Evolutionary conservation across 2,329 filamentous ascomycete species (phyloP).

Genomic region (Fusarium sp.): DNA sequence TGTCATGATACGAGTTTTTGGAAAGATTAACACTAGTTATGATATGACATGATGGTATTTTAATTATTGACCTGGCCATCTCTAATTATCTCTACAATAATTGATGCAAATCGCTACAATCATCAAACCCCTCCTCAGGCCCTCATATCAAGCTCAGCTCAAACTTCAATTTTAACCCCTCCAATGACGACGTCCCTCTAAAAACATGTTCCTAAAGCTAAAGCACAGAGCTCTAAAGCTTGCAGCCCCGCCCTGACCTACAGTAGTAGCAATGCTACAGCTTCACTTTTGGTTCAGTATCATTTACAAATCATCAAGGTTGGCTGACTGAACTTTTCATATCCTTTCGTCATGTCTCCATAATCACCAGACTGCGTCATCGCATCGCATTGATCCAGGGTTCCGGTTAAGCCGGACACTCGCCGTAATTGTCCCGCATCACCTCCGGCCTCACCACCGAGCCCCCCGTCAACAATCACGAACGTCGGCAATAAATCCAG

Average conservation of each 20-base stretch:
- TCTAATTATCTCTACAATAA: not conserved
- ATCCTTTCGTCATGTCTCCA: conserved; percentile 44
- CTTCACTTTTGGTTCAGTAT: conserved; percentile 10
- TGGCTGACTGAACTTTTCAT: conserved; percentile 32
- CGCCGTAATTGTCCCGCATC: conserved; percentile 28
- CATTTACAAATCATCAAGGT: conserved; percentile 40
- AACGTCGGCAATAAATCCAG: conserved; percentile 5
- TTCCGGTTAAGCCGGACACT: conserved; percentile 27
- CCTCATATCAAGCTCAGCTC: conserved; percentile 4
- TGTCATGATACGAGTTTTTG: conserved; percentile 36
- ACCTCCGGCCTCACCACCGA: conserved; percentile 27
- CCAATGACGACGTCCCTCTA: conserved; percentile 42
- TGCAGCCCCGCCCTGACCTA: no score
- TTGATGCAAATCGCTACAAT: not conserved
- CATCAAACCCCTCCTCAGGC: no score
- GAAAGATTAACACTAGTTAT: not conserved
- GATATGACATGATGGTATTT: conserved; percentile 6
- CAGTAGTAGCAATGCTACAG: not conserved
- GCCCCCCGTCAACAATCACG: not conserved
- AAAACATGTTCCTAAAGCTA: conserved; percentile 29
- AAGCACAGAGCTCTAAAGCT: conserved; percentile 18
- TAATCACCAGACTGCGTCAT: conserved; percentile 39
- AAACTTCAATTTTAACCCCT: conserved; percentile 35
- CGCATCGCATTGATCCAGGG: conserved; percentile 4
- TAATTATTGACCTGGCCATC: not conserved